These are phyloP conservation scores for Phytomonas serpens DNA, from an alignment of 208 protist species.

Conservation along the genomic window DNA sequence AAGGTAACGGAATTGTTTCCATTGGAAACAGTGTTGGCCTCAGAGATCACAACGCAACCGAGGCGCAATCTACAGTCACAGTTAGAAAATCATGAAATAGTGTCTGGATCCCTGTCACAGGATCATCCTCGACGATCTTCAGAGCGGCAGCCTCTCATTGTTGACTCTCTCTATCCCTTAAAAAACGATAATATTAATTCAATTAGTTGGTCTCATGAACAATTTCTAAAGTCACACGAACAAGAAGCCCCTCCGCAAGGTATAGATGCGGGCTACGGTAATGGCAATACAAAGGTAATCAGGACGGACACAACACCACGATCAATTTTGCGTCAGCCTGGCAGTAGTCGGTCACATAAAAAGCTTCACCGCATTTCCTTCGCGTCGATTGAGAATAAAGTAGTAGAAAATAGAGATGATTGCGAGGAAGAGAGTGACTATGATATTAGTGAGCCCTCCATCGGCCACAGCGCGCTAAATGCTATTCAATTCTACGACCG, in stretches of 20 bases:
- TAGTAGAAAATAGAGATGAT: not conserved
- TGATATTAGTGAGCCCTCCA: not conserved
- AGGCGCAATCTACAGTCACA: not conserved
- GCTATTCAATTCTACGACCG: not conserved
- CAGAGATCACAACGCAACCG: not conserved
- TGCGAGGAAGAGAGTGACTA: not conserved
- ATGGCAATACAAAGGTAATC: not conserved
- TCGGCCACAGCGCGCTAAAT: not conserved
- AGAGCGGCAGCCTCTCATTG: not conserved
- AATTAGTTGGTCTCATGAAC: not conserved
- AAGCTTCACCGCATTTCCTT: not conserved
- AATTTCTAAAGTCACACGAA: not conserved
- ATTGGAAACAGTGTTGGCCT: not conserved
- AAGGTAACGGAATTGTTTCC: not conserved
- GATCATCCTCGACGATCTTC: not conserved
- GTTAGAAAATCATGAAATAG: not conserved
- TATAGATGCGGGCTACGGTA: not conserved
- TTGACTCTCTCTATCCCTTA: not conserved
- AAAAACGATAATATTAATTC: not conserved
- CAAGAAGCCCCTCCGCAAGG: not conserved
- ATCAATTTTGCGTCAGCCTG: constrained; percentile 1
- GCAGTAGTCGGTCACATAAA: not conserved
- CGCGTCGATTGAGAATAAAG: not conserved
- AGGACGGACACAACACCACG: not conserved
- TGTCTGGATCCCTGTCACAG: not conserved